Evolutionary conservation across 495 filamentous ascomycete species (phyloP), one percentile per base, ranked within the genome.

Genomic region (Podospora bellae-mahoneyi): DNA sequence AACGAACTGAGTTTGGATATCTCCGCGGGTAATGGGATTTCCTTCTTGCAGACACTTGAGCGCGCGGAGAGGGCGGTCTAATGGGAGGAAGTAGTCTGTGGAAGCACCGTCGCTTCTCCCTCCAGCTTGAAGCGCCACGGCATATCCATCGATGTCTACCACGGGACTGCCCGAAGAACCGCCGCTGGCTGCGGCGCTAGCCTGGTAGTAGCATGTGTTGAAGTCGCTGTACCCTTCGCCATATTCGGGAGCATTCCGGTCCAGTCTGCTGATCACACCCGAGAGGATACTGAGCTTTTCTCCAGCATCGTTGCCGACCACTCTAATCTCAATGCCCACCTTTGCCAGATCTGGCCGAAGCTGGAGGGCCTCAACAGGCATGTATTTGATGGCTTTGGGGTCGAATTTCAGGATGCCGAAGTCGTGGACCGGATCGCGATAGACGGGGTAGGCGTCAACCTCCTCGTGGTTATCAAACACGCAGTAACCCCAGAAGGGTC

Each of bases 121-220:
- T 69, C 95, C 95, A 48, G 95, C 95, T 82, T 99, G 95, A 68
- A 99, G 80, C 59, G 95, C 95, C 62, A 99, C 88, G 18, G 93
- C 96, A 77, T 90, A 89, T 1, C 95, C 95, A 76, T 97, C 92
- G 48, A 97, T 89, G 74, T 98, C 96, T 67, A 99, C 94, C 2
- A 99, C 95, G 1, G 95, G 95, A 87, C 91, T 95, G 30, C 95
- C 95, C 10, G 96, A 98, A 80, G 92, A 96, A 71, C 95, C 95
- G 66, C 95, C 95, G 77, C 92, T 97, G 13, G 95, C 95, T 6
- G 95, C 94, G 30, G 95, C 95, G 16, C 94, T 96, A 68, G 95
- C 95, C 83, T 99, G 95, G 69, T 98, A 98, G 79, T 99, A 99
- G 78, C 97, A 97, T 44, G 95, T 99, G 76, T 99, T 99, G 84